Evolutionary conservation across 2,329 filamentous ascomycete species (phyloP), one percentile per base, ranked within the genome.

Genomic region (Xylaria sp.): DNA sequence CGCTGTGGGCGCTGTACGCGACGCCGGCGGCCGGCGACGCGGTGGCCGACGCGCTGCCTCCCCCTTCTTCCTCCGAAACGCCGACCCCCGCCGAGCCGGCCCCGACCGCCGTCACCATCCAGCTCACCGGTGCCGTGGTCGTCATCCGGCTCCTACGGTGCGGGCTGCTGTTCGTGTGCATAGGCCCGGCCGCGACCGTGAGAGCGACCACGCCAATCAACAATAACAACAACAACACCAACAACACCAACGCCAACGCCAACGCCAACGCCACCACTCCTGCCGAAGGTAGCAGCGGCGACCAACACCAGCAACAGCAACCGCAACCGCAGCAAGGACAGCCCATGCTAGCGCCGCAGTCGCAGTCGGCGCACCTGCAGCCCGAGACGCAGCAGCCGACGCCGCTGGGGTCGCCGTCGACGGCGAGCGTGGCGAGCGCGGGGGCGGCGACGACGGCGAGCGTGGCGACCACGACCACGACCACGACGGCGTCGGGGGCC

Each of bases 101-200:
- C 47, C 67, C 50, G 55, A 72, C 64, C 52, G 76, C 77, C 39
- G 78, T 85, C 34, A 85, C 82, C 1, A 77, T 87, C 26, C 82
- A 87, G 70, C 78, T 88, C 44, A 75, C 76, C 24, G 82, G 77
- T 45, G 78, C 80, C 26, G 79, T 86, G 24, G 78, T 88, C 61
- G 78, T 86, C 18, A 82, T 88, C 50, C 76, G 83, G 9, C 74
- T 75, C 1, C 72, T 88, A 26, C 75, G 73, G 39, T 87, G 83
- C 67, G 83, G 83, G 17, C 75, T 88, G 42, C 73, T 88, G 37
- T 84, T 88, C 59, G 80, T 87, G 43, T 85, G 81, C 61, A 77
- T 87, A 39, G 84, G 83, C 0, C 76, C 80, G 1, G 65, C 75
- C 2, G 63, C 70, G 1, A 39, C 45, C 1, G 38, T 39, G n/a